Evolutionary conservation across 2,329 filamentous ascomycete species (phyloP).

Genomic region (Fusarium sp.): DNA sequence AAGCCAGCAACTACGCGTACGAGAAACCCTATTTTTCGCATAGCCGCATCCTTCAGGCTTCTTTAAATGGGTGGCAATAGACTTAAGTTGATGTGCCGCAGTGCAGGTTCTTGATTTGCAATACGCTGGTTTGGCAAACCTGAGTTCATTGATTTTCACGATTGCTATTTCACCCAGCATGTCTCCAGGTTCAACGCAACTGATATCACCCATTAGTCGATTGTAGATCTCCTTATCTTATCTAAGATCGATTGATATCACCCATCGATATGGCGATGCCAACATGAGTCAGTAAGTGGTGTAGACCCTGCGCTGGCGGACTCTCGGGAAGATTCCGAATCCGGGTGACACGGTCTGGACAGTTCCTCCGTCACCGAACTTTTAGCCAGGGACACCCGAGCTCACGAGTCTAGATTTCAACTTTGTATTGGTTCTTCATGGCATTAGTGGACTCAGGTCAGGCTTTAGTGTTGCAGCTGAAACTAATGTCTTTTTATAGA

Average conservation of each 20-base stretch:
- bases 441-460: too few species aligned
- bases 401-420: slow-evolving; percentile 10
- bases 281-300: slow-evolving; percentile 25
- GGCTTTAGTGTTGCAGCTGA: too few species aligned
- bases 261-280: background rate
- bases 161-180: background rate
- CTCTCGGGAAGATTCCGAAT: slow-evolving; percentile 44
- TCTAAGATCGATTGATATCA: background rate
- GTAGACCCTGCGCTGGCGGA: slow-evolving; percentile 32
- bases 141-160: slow-evolving; percentile 10
- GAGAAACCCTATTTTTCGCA: slow-evolving; percentile 55
- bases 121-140: slow-evolving; percentile 18
- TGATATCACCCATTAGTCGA: background rate
- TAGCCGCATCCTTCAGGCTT: slow-evolving; percentile 60
- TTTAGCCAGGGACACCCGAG: slow-evolving; percentile 43
- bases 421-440: background rate
- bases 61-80: too few species aligned
- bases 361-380: slow-evolving; percentile 48
- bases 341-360: slow-evolving; percentile 47
- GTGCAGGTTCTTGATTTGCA: background rate
- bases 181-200: background rate
- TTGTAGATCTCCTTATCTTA: too few species aligned
- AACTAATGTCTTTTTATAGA: background rate
- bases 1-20: slow-evolving; percentile 60
- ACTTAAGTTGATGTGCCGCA: too few species aligned